phyloP scores from a whole-genome alignment of 345 rosid species.

The Eucalyptus cloeziana region DNA sequence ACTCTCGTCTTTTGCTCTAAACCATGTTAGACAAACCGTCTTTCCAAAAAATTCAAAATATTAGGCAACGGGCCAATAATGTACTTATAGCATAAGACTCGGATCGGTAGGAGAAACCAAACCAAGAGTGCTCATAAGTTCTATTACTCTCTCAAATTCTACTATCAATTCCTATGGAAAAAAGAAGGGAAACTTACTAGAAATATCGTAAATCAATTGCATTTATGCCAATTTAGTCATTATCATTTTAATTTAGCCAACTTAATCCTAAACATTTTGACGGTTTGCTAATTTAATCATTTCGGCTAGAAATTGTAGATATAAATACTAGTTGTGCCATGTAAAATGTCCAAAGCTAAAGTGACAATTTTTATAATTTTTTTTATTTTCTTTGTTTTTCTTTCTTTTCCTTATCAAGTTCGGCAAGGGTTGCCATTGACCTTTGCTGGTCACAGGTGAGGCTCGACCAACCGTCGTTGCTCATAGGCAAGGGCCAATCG shows the following conservation, averaged over 20 bases:
- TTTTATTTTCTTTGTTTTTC: no score
- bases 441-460: accelerated
- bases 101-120: background rate
- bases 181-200: background rate
- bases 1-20: background rate
- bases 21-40: background rate
- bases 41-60: background rate
- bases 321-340: accelerated
- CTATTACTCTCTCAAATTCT: background rate
- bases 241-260: no score
- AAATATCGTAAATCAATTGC: no score
- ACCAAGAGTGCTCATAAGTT: background rate
- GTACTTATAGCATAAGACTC: background rate
- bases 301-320: accelerated
- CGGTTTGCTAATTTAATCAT: accelerated
- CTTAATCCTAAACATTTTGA: accelerated
- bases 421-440: accelerated
- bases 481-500: no score
- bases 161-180: background rate
- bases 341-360: no score
- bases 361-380: no score
- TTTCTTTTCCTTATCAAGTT: no score
- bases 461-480: no score
- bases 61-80: background rate
- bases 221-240: accelerated